Evolutionary conservation across 202 grass and related monocot species (phyloP).

Genomic region (Zizania palustris): DNA sequence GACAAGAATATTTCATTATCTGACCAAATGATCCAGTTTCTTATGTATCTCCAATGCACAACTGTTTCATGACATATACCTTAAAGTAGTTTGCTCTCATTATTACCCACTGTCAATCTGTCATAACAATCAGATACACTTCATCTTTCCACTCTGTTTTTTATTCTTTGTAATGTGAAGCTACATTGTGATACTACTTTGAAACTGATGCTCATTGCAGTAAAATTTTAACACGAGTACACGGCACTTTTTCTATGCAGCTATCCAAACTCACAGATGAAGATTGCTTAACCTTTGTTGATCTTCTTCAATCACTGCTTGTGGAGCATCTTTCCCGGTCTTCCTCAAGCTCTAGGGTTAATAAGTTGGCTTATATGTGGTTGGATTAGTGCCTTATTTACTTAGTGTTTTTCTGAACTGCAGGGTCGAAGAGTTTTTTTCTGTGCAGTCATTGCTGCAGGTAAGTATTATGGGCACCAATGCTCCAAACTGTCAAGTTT

Average conservation of each 20-base stretch:
- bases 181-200: constrained; percentile 5
- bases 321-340: constrained; percentile 84
- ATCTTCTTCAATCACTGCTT: constrained; percentile 84
- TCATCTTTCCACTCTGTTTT: constrained; percentile 12
- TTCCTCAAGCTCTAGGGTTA: constrained; percentile 8
- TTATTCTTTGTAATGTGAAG: not conserved
- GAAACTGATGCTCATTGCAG: constrained; percentile 29
- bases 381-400: not conserved
- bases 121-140: constrained; percentile 3
- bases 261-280: constrained; percentile 82
- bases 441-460: constrained; percentile 74
- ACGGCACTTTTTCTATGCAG: constrained; percentile 41
- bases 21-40: constrained; percentile 16
- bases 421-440: constrained; percentile 82
- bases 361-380: constrained; percentile 33
- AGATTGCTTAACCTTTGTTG: constrained; percentile 77
- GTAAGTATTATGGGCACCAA: constrained; percentile 43
- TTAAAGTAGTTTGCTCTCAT: constrained; percentile 8
- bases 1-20: constrained; percentile 24
- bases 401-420: constrained; percentile 47
- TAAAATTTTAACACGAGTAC: constrained; percentile 8
- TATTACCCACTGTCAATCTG: not conserved
- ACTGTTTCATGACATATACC: constrained; percentile 12
- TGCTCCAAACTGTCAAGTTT: constrained; percentile 24
- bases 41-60: constrained; percentile 17